Conservation (phyloP, 73 alveolate species). For the Tetrahymena thermophila region DNA sequence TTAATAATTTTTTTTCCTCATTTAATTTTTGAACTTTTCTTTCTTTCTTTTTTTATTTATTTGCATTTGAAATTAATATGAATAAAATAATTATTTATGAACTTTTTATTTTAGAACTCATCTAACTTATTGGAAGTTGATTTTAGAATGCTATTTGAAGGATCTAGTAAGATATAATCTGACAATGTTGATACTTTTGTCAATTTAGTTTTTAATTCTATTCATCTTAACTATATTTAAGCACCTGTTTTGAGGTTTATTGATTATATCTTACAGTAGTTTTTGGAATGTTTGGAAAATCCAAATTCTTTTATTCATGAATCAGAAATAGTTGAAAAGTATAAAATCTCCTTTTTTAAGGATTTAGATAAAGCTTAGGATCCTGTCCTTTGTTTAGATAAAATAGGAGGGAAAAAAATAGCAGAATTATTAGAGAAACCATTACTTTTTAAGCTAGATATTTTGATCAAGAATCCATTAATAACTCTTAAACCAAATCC, state of each 20-base stretch:
- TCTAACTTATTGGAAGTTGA: neutral
- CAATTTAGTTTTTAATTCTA: constrained; percentile 9
- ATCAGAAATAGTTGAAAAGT: neutral
- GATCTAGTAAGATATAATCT: constrained; percentile 6
- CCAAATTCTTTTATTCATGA: constrained; percentile 13
- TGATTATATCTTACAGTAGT: constrained; percentile 24
- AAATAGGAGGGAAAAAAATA: neutral
- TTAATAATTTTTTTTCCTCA: no score
- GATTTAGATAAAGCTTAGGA: neutral
- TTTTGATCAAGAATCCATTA: constrained; percentile 11
- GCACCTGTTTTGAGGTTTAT: constrained; percentile 31
- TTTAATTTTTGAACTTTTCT: no score
- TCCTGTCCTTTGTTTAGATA: neutral
- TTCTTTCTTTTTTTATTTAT: no score
- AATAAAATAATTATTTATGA: no score
- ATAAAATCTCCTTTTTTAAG: neutral
- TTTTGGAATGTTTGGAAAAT: constrained; percentile 4
- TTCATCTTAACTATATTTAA: constrained; percentile 12
- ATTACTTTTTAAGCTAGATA: constrained; percentile 8
- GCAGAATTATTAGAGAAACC: constrained; percentile 12
- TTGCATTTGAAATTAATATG: no score
- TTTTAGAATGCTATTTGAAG: neutral
- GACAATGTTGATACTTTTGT: constrained; percentile 22
- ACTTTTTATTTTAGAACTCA: neutral
- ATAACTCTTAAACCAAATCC: constrained; percentile 20